Evolutionary conservation across 768 basidiomycete genomes (phyloP).

Genomic region (Mycena galericulata): DNA sequence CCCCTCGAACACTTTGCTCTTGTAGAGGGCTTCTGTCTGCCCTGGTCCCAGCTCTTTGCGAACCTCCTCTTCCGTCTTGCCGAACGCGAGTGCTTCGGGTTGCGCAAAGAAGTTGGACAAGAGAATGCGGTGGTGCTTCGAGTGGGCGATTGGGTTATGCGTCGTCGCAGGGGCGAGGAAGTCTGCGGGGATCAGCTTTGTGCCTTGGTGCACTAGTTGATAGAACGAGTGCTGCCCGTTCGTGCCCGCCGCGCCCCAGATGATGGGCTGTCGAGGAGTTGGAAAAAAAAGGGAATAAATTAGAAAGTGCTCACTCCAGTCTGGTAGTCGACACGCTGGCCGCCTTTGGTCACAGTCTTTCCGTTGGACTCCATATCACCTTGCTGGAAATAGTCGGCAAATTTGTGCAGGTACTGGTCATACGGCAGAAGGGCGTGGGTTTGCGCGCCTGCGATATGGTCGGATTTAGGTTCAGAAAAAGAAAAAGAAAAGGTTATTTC

Average conservation of each 20-base stretch:
- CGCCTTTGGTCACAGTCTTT: constrained; percentile 95
- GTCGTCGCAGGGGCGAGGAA: constrained; percentile 92
- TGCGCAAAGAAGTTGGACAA: constrained; percentile 99
- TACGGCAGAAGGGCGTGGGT: constrained; percentile 96
- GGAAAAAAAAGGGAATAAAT: not conserved
- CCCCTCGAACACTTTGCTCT: constrained; percentile 98
- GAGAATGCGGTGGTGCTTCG: constrained; percentile 97
- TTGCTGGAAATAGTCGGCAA: constrained; percentile 99
- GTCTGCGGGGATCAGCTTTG: constrained; percentile 91
- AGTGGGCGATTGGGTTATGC: constrained; percentile 88
- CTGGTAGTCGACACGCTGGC: constrained; percentile 93
- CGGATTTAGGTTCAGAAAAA: not conserved
- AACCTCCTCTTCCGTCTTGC: constrained; percentile 94
- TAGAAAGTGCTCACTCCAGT: constrained; percentile 78
- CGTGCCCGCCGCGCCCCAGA: constrained; percentile 98
- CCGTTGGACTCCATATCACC: constrained; percentile 99
- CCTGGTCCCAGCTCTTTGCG: constrained; percentile 71
- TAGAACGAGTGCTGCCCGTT: constrained; percentile 99
- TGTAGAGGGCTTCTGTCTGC: constrained; percentile 87
- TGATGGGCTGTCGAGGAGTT: constrained; percentile 77
- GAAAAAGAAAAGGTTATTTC: constrained; percentile 34
- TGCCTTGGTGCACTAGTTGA: constrained; percentile 95
- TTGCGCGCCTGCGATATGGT: constrained; percentile 91
- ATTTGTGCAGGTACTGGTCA: constrained; percentile 99
- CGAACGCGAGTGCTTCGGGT: constrained; percentile 97